A percentile compares a stretch with the other conserved stretches of the same genome.
phyloP scores from a whole-genome alignment of 139 green algal species.

The Tetradesmus lagerheimii region DNA sequence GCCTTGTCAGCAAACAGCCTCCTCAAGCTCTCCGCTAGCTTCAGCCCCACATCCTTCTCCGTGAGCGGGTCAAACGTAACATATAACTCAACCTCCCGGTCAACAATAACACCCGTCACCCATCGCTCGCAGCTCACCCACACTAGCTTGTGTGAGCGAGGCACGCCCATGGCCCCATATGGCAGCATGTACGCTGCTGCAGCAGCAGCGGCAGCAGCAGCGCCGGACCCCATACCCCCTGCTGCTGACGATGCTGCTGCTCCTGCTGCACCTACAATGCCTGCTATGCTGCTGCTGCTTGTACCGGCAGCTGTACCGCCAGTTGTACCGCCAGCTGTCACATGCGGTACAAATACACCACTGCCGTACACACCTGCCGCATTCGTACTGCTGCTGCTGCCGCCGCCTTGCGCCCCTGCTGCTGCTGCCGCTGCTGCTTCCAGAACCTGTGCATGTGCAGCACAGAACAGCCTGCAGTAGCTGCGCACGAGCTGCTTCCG shows the following conservation, averaged over 20 bases:
- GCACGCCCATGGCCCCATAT: not conserved
- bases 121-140: slow-evolving; percentile 26
- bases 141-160: slow-evolving; percentile 9
- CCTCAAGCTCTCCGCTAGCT: slow-evolving; percentile 22
- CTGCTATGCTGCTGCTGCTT: slow-evolving; percentile 17
- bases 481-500: slow-evolving; percentile 38
- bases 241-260: slow-evolving; percentile 1
- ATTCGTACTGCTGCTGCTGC: slow-evolving; percentile 1
- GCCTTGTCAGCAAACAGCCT: slow-evolving; percentile 37
- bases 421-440: not conserved
- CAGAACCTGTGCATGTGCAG: slow-evolving; percentile 28
- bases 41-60: slow-evolving; percentile 29
- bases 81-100: slow-evolving; percentile 40
- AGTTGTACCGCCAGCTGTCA: not conserved
- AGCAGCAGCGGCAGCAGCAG: slow-evolving; percentile 8
- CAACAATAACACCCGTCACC: slow-evolving; percentile 32
- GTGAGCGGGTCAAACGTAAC: slow-evolving; percentile 43
- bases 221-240: not conserved
- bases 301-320: not conserved
- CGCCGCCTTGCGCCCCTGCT: not conserved
- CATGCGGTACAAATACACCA: not conserved
- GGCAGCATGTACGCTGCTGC: slow-evolving; percentile 25
- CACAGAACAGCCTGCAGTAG: slow-evolving; percentile 33
- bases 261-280: slow-evolving; percentile 21
- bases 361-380: not conserved